These are phyloP conservation scores for Mycena sp. DNA, from an alignment of 1,284 basidiomycete genomes.

Conservation along the genomic window DNA sequence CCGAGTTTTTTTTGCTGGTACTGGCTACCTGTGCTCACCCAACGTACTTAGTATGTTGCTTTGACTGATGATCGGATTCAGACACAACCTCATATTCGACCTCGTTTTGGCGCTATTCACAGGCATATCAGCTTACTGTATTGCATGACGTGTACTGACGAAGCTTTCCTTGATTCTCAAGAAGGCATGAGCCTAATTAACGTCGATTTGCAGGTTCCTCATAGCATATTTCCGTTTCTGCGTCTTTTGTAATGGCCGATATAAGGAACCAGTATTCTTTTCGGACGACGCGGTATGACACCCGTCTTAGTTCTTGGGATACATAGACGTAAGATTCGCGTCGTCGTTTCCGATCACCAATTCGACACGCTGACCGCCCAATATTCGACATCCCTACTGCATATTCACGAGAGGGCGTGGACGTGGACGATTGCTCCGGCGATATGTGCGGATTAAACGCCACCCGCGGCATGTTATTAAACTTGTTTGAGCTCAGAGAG, in stretches of 20 bases:
- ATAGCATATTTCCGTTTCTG: constrained; percentile 14
- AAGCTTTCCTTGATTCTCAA: constrained; percentile 14
- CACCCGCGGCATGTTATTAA: constrained; percentile 14
- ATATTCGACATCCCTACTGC: constrained; percentile 28
- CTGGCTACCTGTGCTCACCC: constrained; percentile 17
- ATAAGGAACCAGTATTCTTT: not conserved
- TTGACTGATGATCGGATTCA: no score
- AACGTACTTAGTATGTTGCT: constrained; percentile 3
- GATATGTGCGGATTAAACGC: constrained; percentile 15
- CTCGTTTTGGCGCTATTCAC: no score
- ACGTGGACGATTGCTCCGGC: not conserved
- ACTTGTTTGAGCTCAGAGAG: constrained; percentile 18
- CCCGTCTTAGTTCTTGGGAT: constrained; percentile 20
- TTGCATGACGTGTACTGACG: constrained; percentile 3
- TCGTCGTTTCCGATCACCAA: constrained; percentile 26
- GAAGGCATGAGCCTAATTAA: not conserved
- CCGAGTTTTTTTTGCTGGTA: constrained; percentile 11
- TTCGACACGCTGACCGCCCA: constrained; percentile 21
- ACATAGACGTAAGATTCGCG: constrained; percentile 23
- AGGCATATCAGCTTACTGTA: not conserved
- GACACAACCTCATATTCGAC: no score
- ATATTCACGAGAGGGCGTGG: constrained; percentile 6
- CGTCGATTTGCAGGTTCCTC: constrained; percentile 5
- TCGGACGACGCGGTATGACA: not conserved
- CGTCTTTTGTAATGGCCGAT: constrained; percentile 16